Evolutionary conservation across 192 early-diverging fungal species (phyloP), one percentile per base, ranked within the genome.

Genomic region (Gryganskiella cystojenkinii): DNA sequence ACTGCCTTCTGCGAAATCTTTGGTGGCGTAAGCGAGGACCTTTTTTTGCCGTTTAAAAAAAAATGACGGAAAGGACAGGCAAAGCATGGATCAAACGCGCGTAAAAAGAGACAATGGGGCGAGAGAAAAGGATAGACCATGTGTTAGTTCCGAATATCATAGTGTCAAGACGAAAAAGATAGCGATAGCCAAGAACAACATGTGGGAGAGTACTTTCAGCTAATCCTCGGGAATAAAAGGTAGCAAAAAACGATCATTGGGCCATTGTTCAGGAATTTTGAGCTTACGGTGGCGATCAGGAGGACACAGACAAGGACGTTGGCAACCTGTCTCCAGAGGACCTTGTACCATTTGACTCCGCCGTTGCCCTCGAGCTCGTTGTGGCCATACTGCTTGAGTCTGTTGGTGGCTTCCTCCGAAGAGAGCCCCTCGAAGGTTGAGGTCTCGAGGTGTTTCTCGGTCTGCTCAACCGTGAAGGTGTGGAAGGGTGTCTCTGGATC

Each of bases 301-400:
- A 92, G 85, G 54, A 92, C 86, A 1, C 91, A 47, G 20, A 87
- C 87, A 80, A 92, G 81, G 24, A 86, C 67, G 60, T 92, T 92
- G 72, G 87, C 71, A n/a, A 92, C 67, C 62, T 92, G 91, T 25
- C 85, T 82, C 53, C 84, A 45, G 34, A 91, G 62, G 20, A 92
- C 82, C 70, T 83, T 87, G 51, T 86, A 67, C 31, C 83, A 83
- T 61, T 82, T 91, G 4, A 90, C 87, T 14, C 89, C 82, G 28
- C 90, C 87, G 70, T 84, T 84, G 44, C 91, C 90, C 53, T 83
- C 83, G 78, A 92, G 84, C 58, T 91, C 87, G 79, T 92, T 92
- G n/a, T 70, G 58, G 0, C 88, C 89, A 60, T 87, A 67, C 25
- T 13, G 11, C 10, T 28, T 22, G 42, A 65, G 52, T 25, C 40